Conservation (phyloP, 345 rosid species). For the Chamaenerion angustifolium region DNA sequence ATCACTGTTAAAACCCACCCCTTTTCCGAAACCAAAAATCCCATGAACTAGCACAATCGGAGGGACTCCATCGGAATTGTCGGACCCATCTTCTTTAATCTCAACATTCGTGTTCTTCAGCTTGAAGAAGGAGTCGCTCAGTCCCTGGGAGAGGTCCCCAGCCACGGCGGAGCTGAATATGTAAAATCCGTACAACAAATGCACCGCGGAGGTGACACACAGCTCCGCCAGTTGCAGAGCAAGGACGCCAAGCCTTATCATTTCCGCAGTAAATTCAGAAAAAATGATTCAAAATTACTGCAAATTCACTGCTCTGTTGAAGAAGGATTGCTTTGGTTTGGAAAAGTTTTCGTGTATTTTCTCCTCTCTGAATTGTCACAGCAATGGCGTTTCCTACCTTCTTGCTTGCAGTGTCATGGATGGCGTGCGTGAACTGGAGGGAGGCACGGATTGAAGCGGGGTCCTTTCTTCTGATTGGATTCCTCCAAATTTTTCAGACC, state of each 20-base stretch:
- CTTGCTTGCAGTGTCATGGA: too few relatives aligned
- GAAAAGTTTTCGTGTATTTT: too few relatives aligned
- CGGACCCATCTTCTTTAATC: conserved; percentile 1
- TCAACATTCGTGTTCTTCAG: conserved; percentile 12
- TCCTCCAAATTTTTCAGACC: neutral
- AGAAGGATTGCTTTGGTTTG: too few relatives aligned
- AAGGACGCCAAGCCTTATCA: conserved; percentile 52
- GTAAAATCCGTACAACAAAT: conserved; percentile 64
- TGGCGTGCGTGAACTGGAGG: too few relatives aligned
- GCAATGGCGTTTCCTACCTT: too few relatives aligned
- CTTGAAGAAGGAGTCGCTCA: conserved; percentile 42
- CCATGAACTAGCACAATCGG: conserved; percentile 96
- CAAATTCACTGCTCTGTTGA: neutral
- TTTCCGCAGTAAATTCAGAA: conserved; percentile 12
- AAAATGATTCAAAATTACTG: neutral
- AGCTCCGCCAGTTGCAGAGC: conserved; percentile 69
- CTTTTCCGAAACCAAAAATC: conserved; percentile 96
- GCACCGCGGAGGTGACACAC: conserved; percentile 61
- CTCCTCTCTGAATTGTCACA: too few relatives aligned
- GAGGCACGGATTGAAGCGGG: neutral
- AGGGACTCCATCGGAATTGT: conserved; percentile 28
- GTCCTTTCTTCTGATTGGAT: neutral
- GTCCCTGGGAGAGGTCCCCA: conserved; percentile 57
- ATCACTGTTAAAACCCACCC: conserved; percentile 26
- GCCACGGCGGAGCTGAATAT: conserved; percentile 83